Conservation (phyloP, 2,329 filamentous ascomycete genomes). For the Clarireedia sp. region DNA sequence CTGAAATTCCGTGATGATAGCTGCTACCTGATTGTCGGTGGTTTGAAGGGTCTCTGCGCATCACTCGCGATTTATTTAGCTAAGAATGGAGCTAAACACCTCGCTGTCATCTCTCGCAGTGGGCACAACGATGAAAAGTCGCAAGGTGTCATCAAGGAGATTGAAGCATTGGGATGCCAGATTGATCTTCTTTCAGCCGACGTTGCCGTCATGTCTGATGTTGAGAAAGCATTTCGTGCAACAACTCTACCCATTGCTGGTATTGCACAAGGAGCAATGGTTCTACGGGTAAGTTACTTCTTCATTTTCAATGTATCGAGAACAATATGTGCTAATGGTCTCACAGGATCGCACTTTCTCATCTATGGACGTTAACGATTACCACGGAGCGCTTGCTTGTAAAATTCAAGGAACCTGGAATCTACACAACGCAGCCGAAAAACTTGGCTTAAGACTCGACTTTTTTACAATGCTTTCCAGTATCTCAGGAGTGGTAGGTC, state of each 20-base stretch:
- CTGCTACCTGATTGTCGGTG: conserved; percentile 20
- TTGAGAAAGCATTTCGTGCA: conserved; percentile 10
- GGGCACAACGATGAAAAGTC: conserved; percentile 9
- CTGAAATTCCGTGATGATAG: conserved; percentile 10
- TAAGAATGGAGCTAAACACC: conserved; percentile 12
- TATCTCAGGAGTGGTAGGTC: conserved; percentile 30
- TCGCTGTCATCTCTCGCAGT: conserved; percentile 13
- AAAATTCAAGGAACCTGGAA: conserved; percentile 21
- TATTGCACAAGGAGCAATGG: conserved; percentile 30
- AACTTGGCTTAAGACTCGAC: conserved; percentile 28
- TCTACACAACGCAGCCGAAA: conserved; percentile 13
- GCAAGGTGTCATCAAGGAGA: not conserved
- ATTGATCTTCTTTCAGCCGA: not conserved
- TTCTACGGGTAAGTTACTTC: conserved; percentile 19
- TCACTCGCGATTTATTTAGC: conserved; percentile 8
- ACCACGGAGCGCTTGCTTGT: conserved; percentile 1
- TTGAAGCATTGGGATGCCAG: not conserved
- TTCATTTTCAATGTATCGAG: not conserved
- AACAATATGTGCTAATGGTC: not conserved
- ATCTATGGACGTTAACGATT: conserved; percentile 15
- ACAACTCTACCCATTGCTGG: conserved; percentile 16
- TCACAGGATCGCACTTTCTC: conserved; percentile 18
- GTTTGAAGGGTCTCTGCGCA: conserved; percentile 18
- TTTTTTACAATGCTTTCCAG: conserved; percentile 36
- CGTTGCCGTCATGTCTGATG: not conserved